A percentile compares a stretch with the other conserved stretches of the same genome.
These are phyloP conservation scores for Massarina eburnea DNA, from an alignment of 2,329 filamentous ascomycete species.

Conservation along the genomic window DNA sequence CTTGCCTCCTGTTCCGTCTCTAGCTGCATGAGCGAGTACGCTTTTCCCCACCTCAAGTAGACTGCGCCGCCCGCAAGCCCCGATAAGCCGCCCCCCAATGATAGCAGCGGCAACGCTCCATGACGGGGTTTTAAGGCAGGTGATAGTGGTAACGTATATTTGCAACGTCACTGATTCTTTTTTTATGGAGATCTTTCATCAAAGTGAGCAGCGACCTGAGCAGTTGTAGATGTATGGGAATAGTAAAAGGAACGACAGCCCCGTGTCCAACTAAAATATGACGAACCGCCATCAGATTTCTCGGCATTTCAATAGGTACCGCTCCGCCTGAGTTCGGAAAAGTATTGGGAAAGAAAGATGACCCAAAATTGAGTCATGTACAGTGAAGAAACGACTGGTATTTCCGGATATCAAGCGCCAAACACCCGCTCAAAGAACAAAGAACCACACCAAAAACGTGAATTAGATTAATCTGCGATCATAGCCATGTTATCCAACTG, in stretches of 20 bases:
- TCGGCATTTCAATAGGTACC: not conserved
- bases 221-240: too few relatives aligned
- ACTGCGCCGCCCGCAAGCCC: slow-evolving; percentile 25
- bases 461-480: slow-evolving; percentile 4
- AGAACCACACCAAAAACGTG: not conserved
- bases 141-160: not conserved
- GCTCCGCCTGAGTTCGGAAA: not conserved
- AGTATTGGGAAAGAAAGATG: not conserved
- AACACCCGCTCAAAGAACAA: slow-evolving; percentile 6
- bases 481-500: slow-evolving; percentile 32
- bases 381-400: not conserved
- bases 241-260: too few relatives aligned
- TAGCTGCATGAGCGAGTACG: slow-evolving; percentile 53
- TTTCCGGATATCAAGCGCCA: slow-evolving; percentile 6
- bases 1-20: slow-evolving; percentile 56
- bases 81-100: slow-evolving; percentile 46
- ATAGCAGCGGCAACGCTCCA: slow-evolving; percentile 28
- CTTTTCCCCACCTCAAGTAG: slow-evolving; percentile 43
- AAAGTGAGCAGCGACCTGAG: not conserved
- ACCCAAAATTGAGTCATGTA: not conserved
- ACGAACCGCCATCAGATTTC: too few relatives aligned
- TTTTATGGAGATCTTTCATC: not conserved
- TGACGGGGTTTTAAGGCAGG: not conserved
- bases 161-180: not conserved
- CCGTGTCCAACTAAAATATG: too few relatives aligned